phyloP scores from a whole-genome alignment of 495 filamentous ascomycete genomes.

The Penicillium coffeae region DNA sequence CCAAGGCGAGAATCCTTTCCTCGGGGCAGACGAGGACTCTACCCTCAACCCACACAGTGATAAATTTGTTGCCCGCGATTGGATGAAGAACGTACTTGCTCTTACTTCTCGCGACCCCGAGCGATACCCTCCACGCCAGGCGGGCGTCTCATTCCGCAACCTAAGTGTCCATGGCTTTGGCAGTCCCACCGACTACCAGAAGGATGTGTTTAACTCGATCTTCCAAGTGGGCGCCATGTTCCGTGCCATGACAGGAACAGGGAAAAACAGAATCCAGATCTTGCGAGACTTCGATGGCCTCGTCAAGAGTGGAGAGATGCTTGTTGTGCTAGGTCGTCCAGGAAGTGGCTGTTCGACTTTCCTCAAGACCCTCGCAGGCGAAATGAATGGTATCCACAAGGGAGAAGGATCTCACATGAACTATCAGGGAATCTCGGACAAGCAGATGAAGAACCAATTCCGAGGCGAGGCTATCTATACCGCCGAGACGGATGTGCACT shows the following conservation, averaged over 20 bases:
- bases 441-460: slow-evolving; percentile 66
- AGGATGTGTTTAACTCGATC: slow-evolving; percentile 68
- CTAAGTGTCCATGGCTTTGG: slow-evolving; percentile 77
- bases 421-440: slow-evolving; percentile 72
- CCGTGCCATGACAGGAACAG: slow-evolving; percentile 39
- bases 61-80: slow-evolving; percentile 48
- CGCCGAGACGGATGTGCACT: slow-evolving; percentile 63
- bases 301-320: slow-evolving; percentile 72
- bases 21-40: slow-evolving; percentile 38
- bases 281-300: slow-evolving; percentile 70
- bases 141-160: slow-evolving; percentile 52
- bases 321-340: slow-evolving; percentile 74
- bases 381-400: slow-evolving; percentile 69
- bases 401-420: slow-evolving; percentile 55
- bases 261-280: slow-evolving; percentile 62
- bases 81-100: slow-evolving; percentile 50
- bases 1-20: slow-evolving; percentile 42
- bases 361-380: slow-evolving; percentile 66
- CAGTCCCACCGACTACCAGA: slow-evolving; percentile 75
- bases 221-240: slow-evolving; percentile 50
- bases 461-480: slow-evolving; percentile 67
- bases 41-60: slow-evolving; percentile 42
- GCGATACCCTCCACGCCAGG: slow-evolving; percentile 39
- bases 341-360: slow-evolving; percentile 72
- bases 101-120: slow-evolving; percentile 47